Evolutionary conservation across 1,284 basidiomycete species (phyloP), one percentile per base, ranked within the genome.

Genomic region (Flammula alnicola): DNA sequence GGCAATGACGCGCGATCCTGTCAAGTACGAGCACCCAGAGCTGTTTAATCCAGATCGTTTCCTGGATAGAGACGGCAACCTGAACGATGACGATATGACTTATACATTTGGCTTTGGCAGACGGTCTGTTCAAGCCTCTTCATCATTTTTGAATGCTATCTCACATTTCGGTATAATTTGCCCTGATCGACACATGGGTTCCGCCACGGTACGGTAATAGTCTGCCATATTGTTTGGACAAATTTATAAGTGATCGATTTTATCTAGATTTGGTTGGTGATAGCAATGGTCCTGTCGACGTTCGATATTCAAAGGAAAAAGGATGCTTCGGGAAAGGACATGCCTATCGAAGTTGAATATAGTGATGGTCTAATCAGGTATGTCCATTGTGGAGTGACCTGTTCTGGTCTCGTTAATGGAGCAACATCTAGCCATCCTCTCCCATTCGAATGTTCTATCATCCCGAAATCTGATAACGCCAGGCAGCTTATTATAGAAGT

Each of bases 281-380:
- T 70, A 12, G 72, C 72, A 3, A 71, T 68, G 1, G 52, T 75
- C 3, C 55, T 77, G 4, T 60, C 70, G 0, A 58, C 59, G 1
- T 76, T 76, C 52, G 49, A 71, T 30, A 65, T 75, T 31, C 44
- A 38, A 4, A 68, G 65, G 39, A 63, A 66, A 0, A 38, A 56
- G 9, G 67, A 70, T 38, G 38, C 50, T 2, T 26, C 61, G 9
- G 71, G 69, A 8, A 52, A 59, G 0, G 49, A 56, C 1, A 61
- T 71, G 11, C 47, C 64, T 56, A 11, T 58, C 35, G 22, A 54
- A 47, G n/a, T 55, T 60, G 51, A 69, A 59, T 51, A 47, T 45
- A 29, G 48, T 47, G 41, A 47, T 16, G 36, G 42, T 3, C 23
- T 51, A 11, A 27, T 49, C 17, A 46, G 33, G 69, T 70, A 39